Percentiles rank a stretch among this genome's conserved stretches.
Evolutionary conservation across 768 basidiomycete genomes (phyloP).

Genomic region (Mycena sanguinolenta): DNA sequence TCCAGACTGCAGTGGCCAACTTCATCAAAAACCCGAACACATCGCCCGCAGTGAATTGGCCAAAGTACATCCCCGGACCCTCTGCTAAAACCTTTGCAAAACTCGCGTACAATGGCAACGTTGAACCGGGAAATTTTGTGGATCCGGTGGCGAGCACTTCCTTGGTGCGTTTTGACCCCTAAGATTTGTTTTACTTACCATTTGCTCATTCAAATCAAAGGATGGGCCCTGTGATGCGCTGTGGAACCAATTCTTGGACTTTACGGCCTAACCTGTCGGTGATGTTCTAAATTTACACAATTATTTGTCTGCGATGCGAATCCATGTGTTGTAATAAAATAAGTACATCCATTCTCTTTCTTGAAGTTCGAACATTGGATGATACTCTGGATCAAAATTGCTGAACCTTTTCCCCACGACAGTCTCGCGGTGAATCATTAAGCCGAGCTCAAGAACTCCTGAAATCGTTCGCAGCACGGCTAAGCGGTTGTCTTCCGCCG

Average conservation of each 20-base stretch:
- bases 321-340: no score
- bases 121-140: slow-evolving; percentile 37
- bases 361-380: no score
- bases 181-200: no score
- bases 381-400: no score
- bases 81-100: slow-evolving; percentile 34
- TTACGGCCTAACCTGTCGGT: neutral
- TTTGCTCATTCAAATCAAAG: neutral
- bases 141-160: slow-evolving; percentile 18
- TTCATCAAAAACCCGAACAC: slow-evolving; percentile 38
- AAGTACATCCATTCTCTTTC: no score
- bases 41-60: slow-evolving; percentile 38
- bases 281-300: no score
- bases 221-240: slow-evolving; percentile 22
- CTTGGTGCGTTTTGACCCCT: slow-evolving; percentile 8
- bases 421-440: no score
- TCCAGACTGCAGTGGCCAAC: slow-evolving; percentile 40
- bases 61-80: slow-evolving; percentile 27
- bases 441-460: no score
- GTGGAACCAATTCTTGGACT: slow-evolving; percentile 25
- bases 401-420: no score
- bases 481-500: no score
- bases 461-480: no score
- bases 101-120: slow-evolving; percentile 40
- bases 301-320: no score